These are phyloP conservation scores for Termitomyces sp. DNA, from an alignment of 768 basidiomycete genomes.

Conservation along the genomic window DNA sequence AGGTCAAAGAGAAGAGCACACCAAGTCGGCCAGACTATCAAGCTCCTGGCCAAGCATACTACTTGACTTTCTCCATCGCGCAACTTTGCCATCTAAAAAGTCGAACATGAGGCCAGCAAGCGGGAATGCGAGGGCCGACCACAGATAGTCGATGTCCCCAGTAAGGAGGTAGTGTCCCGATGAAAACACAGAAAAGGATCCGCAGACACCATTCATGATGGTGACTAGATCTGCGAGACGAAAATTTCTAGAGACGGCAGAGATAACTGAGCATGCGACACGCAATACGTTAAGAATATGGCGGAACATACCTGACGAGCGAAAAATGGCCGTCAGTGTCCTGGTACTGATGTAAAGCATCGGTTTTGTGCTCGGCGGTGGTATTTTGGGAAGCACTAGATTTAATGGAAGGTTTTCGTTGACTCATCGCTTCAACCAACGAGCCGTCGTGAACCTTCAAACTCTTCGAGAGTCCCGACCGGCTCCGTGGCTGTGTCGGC, in stretches of 20 bases:
- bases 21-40: constrained; percentile 94
- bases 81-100: constrained; percentile 96
- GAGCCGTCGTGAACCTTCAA: constrained; percentile 1
- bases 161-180: constrained; percentile 86
- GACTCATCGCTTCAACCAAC: constrained; percentile 36
- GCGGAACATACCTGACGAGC: constrained; percentile 73
- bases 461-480: not conserved
- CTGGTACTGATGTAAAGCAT: constrained; percentile 75
- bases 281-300: constrained; percentile 12
- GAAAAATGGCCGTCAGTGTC: constrained; percentile 96
- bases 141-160: constrained; percentile 74
- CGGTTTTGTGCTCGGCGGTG: constrained; percentile 21
- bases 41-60: constrained; percentile 97
- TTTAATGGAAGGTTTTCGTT: constrained; percentile 41
- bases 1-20: constrained; percentile 32
- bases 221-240: constrained; percentile 97
- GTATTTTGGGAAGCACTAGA: constrained; percentile 19
- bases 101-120: constrained; percentile 96
- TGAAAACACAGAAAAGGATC: constrained; percentile 91
- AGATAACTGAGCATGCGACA: constrained; percentile 7
- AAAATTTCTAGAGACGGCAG: constrained; percentile 71
- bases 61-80: constrained; percentile 92
- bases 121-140: constrained; percentile 85
- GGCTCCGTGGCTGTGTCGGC: constrained; percentile 4
- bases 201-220: constrained; percentile 98